Base-by-base conservation (phyloP, 805 yeast genomes). In the Pichia californica region DNA sequence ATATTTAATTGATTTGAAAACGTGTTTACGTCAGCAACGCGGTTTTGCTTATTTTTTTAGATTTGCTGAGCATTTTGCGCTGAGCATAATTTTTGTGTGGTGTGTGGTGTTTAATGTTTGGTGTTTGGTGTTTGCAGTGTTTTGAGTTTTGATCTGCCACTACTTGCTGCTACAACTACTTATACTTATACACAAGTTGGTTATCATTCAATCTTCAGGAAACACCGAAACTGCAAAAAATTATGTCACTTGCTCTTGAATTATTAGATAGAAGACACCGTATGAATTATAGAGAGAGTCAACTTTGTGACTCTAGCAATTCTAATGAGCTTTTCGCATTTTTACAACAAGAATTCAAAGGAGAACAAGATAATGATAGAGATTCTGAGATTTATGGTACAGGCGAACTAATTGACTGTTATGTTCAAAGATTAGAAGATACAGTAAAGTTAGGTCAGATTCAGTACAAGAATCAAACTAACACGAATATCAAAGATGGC, bases 201-300 rank as follows among this genome's bases (percentile, higher is more conserved):
- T n/a, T n/a, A n/a, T n/a, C n/a, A n/a, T n/a, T n/a, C n/a, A n/a
- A n/a, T n/a, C n/a, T n/a, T n/a, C n/a, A n/a, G n/a, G n/a, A n/a
- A n/a, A n/a, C n/a, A n/a, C n/a, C n/a, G n/a, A n/a, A n/a, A n/a
- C n/a, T n/a, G 11, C 10, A 18, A 18, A 5, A 32, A 14, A 9
- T n/a, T n/a, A 37, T 37, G 40, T 37, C 40, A 14, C 27, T 37
- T 15, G 43, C 47, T 16, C 9, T 44, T n/a, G 37, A 39, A 13
- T 18, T 44, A 38, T 25, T 44, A 15, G 37, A 40, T 6, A 29
- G 47, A 23, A 31, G 34, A 25, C 25, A 14, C 7, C 31, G 29
- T 14, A 18, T 18, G 10, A 8, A 13, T 5, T 5, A 20, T 7
- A 16, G 11, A 9, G 18, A 36, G 18, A n/a, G 13, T 16, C 31